A percentile compares a stretch with the other conserved stretches of the same genome.
phyloP scores from a whole-genome alignment of 108 stramenopile species.

The Chaetoceros tenuissimus region DNA sequence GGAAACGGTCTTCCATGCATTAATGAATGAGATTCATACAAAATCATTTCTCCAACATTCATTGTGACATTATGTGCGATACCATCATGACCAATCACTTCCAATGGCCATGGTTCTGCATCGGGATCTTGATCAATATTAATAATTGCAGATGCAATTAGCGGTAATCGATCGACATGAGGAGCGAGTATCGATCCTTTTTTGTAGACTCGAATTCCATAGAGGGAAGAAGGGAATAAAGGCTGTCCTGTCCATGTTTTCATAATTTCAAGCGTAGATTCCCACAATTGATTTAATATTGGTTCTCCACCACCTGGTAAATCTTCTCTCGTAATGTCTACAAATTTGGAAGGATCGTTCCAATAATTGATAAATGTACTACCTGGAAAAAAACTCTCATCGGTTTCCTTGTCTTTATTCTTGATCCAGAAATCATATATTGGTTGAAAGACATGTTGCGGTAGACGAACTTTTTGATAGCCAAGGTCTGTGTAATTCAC shows the following conservation, averaged over 20 bases:
- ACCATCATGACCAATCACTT: constrained; percentile 86
- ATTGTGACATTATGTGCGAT: constrained; percentile 30
- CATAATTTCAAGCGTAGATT: constrained; percentile 31
- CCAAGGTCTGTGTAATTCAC: constrained; percentile 62
- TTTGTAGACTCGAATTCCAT: constrained; percentile 87
- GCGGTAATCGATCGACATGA: constrained; percentile 87
- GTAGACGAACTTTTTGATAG: constrained; percentile 46
- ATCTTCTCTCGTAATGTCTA: no score
- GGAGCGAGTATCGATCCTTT: constrained; percentile 65
- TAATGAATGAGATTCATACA: constrained; percentile 47
- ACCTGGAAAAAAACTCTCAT: no score
- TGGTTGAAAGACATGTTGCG: constrained; percentile 29
- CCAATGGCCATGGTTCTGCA: constrained; percentile 83
- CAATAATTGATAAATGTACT: no score
- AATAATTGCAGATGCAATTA: constrained; percentile 82
- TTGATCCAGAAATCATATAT: constrained; percentile 53
- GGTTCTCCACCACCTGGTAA: constrained; percentile 30
- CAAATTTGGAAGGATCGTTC: no score
- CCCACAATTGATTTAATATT: constrained; percentile 36
- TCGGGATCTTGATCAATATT: constrained; percentile 80
- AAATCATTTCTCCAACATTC: constrained; percentile 58
- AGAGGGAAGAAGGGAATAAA: constrained; percentile 68
- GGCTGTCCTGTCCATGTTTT: constrained; percentile 76
- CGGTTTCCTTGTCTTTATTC: no score
- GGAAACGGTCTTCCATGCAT: constrained; percentile 81